Percentiles rank a stretch among this genome's conserved stretches.
phyloP scores from a whole-genome alignment of 805 yeast species.

The Myxozyma udenii region DNA sequence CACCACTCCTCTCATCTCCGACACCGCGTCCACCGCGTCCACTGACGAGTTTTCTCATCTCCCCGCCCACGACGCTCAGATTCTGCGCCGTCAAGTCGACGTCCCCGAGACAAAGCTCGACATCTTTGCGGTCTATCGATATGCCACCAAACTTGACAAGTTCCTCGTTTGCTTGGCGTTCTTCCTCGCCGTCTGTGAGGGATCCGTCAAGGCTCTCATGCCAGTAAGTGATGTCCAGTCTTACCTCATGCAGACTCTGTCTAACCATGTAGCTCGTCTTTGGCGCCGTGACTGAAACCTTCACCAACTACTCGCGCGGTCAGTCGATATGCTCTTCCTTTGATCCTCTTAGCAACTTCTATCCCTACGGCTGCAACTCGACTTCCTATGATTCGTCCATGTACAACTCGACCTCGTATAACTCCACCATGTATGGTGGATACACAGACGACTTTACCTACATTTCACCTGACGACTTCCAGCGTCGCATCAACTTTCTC shows the following conservation, averaged over 20 bases:
- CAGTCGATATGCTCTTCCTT: background rate
- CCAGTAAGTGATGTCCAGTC: conserved; percentile 4
- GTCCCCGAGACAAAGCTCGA: conserved; percentile 29
- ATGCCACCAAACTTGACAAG: conserved; percentile 32
- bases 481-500: conserved; percentile 38
- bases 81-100: conserved; percentile 38
- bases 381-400: conserved; percentile 5
- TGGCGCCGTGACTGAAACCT: conserved; percentile 42
- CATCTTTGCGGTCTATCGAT: conserved; percentile 35
- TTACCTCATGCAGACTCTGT: background rate
- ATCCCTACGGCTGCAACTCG: conserved; percentile 3
- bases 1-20: background rate
- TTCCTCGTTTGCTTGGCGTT: conserved; percentile 35
- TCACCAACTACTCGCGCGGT: conserved; percentile 34
- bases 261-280: conserved; percentile 36
- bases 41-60: conserved; percentile 30
- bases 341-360: background rate
- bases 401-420: conserved; percentile 2
- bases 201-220: conserved; percentile 41
- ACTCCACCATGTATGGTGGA: background rate
- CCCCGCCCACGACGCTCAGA: conserved; percentile 36
- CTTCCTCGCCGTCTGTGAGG: conserved; percentile 38
- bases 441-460: conserved; percentile 5
- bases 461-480: conserved; percentile 36
- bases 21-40: background rate